Percentiles rank a stretch among this genome's conserved stretches.
Evolutionary conservation across 768 basidiomycete genomes (phyloP).

Genomic region (Tulasnella sp.): DNA sequence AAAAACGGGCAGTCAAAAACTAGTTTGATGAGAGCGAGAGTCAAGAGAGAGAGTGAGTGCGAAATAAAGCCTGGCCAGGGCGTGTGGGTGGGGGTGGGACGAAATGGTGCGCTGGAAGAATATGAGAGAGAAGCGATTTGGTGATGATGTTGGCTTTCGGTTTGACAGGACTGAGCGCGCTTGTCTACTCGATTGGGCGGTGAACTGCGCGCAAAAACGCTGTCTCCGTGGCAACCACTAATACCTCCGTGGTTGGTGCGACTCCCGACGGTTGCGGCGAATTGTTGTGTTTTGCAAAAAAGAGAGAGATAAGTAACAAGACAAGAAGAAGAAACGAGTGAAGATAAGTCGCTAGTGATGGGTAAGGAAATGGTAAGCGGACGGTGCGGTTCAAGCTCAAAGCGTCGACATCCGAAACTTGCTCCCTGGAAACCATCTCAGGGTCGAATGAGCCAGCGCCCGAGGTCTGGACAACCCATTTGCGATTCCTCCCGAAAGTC

Average conservation of each 20-base stretch:
- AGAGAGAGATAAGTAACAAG: not conserved
- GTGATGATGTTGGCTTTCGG: not conserved
- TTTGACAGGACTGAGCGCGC: not conserved
- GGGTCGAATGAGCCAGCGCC: not conserved
- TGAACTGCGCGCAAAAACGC: slow-evolving; percentile 6
- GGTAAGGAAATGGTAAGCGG: not conserved
- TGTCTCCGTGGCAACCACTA: slow-evolving; percentile 2
- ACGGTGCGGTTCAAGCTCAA: not conserved
- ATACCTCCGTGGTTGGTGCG: not conserved
- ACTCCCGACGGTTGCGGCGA: not conserved
- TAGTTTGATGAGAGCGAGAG: not conserved
- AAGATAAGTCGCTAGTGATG: not conserved
- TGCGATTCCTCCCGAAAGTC: not conserved
- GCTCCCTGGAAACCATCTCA: not conserved
- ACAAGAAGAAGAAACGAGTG: not conserved
- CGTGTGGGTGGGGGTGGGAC: not conserved
- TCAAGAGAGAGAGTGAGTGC: not conserved
- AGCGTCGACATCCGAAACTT: not conserved
- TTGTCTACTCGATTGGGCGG: not conserved
- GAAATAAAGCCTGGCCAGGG: not conserved
- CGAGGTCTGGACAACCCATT: not conserved
- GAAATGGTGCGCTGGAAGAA: not conserved
- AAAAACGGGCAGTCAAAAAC: not conserved
- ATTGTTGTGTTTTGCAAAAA: too few species aligned
- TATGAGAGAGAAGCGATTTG: not conserved